These are phyloP conservation scores for Phellopilus nigrolimitatus DNA, from an alignment of 1,284 basidiomycete species.

Conservation along the genomic window DNA sequence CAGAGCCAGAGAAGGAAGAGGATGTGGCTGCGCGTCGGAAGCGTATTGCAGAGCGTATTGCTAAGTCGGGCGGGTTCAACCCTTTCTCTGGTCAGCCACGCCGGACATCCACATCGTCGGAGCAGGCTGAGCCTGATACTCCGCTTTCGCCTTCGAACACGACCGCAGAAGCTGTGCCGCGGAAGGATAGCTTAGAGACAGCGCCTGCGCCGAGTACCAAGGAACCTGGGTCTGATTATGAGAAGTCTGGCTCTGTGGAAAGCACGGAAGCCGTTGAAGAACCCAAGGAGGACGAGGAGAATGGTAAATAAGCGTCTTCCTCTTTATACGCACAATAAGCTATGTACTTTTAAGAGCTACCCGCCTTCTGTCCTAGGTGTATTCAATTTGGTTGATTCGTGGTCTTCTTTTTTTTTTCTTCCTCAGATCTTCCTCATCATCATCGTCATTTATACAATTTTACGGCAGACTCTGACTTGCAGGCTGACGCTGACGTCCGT, in stretches of 20 bases:
- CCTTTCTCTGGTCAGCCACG: conserved; percentile 39
- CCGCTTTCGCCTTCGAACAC: conserved; percentile 19
- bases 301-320: conserved; percentile 9
- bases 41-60: conserved; percentile 56
- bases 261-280: conserved; percentile 10
- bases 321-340: neutral
- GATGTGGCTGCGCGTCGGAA: conserved; percentile 49
- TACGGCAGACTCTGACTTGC: neutral
- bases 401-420: neutral
- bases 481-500: no score
- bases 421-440: no score
- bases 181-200: no score
- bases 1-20: conserved; percentile 38
- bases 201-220: no score
- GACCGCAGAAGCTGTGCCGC: conserved; percentile 16
- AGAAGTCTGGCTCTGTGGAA: conserved; percentile 1
- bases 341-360: conserved; percentile 1
- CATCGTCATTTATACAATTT: neutral
- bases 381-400: neutral
- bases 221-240: neutral
- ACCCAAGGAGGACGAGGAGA: neutral
- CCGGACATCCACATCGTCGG: conserved; percentile 7
- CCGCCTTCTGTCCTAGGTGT: neutral
- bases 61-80: conserved; percentile 64
- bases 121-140: conserved; percentile 3